These are phyloP conservation scores for Elsinoe necatrix DNA, from an alignment of 2,329 filamentous ascomycete genomes.

Conservation along the genomic window DNA sequence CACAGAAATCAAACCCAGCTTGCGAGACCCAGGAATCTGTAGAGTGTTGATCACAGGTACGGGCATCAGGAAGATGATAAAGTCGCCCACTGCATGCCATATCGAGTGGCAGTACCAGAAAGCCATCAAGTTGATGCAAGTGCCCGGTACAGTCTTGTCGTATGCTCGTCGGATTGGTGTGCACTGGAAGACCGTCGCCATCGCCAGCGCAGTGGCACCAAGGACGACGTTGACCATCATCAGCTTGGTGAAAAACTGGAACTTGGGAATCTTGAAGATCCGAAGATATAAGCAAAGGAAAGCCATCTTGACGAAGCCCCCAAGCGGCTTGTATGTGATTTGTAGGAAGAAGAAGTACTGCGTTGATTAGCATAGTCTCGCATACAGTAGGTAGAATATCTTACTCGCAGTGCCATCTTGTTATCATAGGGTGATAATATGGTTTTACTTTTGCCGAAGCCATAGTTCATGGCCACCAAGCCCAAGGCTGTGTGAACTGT, in stretches of 20 bases:
- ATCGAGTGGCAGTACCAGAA: slow-evolving; percentile 5
- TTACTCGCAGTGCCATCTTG: not conserved
- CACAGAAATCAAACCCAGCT: slow-evolving; percentile 16
- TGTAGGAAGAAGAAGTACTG: slow-evolving; percentile 10
- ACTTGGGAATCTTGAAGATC: not conserved
- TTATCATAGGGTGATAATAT: slow-evolving; percentile 1
- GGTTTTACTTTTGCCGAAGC: slow-evolving; percentile 6
- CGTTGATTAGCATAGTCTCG: not conserved
- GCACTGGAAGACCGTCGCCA: slow-evolving; percentile 3
- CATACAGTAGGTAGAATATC: not conserved
- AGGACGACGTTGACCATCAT: slow-evolving; percentile 12
- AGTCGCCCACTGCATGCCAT: slow-evolving; percentile 10
- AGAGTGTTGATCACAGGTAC: slow-evolving; percentile 15
- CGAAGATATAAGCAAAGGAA: slow-evolving; percentile 8
- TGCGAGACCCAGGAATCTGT: slow-evolving; percentile 15
- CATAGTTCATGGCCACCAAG: slow-evolving; percentile 8
- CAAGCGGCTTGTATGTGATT: slow-evolving; percentile 5
- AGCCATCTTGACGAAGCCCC: slow-evolving; percentile 11
- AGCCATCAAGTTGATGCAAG: slow-evolving; percentile 11
- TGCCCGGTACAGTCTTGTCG: slow-evolving; percentile 6
- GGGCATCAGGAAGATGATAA: slow-evolving; percentile 18
- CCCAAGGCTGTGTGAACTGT: slow-evolving; percentile 4
- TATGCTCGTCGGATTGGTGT: slow-evolving; percentile 1
- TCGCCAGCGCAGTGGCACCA: not conserved
- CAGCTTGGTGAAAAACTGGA: slow-evolving; percentile 1